phyloP scores from a whole-genome alignment of 1,139 yeast genomes.

The Suhomyces choctaworum region DNA sequence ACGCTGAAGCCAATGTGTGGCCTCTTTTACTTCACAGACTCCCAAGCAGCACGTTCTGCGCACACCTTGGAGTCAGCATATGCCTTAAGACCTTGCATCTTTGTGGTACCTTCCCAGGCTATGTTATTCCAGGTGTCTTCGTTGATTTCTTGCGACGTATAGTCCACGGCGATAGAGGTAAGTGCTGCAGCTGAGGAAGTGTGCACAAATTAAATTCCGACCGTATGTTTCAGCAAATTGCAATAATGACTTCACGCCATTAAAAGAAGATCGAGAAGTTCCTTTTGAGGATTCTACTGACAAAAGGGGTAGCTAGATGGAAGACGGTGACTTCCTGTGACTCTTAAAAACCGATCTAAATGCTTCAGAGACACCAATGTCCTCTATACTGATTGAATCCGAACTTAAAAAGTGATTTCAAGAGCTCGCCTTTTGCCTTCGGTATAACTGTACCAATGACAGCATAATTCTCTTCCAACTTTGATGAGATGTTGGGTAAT shows the following conservation, averaged over 20 bases:
- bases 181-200: slow-evolving; percentile 2
- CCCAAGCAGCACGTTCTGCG: slow-evolving; percentile 1
- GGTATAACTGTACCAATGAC: slow-evolving; percentile 43
- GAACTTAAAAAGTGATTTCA: slow-evolving; percentile 20
- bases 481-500: slow-evolving; percentile 38
- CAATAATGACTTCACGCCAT: slow-evolving; percentile 1
- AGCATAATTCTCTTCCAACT: slow-evolving; percentile 37
- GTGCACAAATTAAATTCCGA: not conserved
- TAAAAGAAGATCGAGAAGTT: not conserved
- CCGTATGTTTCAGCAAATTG: slow-evolving; percentile 1
- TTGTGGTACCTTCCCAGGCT: no score
- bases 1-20: slow-evolving; percentile 1
- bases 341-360: not conserved
- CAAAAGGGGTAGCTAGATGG: slow-evolving; percentile 1
- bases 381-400: not conserved
- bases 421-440: slow-evolving; percentile 30
- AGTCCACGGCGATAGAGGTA: not conserved
- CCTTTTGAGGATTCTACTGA: not conserved
- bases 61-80: slow-evolving; percentile 1
- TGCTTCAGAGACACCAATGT: slow-evolving; percentile 11
- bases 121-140: slow-evolving; percentile 2
- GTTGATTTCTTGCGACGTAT: not conserved
- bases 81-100: not conserved
- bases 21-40: not conserved
- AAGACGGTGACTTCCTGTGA: not conserved